phyloP scores from a whole-genome alignment of 192 early-diverging fungal species.

The Rhizophlyctis rosea region DNA sequence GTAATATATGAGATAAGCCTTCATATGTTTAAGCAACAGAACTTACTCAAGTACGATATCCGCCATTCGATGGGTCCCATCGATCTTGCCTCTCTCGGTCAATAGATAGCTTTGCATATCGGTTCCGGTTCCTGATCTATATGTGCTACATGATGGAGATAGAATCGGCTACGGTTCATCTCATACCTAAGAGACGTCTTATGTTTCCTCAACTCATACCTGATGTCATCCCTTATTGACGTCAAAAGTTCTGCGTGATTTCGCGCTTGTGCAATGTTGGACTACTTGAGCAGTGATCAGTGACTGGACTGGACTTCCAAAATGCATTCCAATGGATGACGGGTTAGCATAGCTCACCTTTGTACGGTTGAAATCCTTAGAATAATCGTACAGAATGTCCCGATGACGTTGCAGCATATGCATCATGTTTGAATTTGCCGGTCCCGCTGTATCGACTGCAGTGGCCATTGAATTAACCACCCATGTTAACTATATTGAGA shows the following conservation, averaged over 20 bases:
- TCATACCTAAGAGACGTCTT: conserved; percentile 27
- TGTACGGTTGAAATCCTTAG: conserved; percentile 71
- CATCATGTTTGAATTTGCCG: conserved; percentile 62
- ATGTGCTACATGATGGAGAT: conserved; percentile 43
- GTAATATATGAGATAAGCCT: background rate
- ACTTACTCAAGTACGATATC: conserved; percentile 76
- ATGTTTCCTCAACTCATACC: conserved; percentile 12
- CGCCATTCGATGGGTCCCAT: conserved; percentile 68
- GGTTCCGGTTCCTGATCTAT: conserved; percentile 28
- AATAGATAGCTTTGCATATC: conserved; percentile 62
- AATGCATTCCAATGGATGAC: background rate
- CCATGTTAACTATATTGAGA: conserved; percentile 54
- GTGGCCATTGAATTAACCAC: conserved; percentile 63
- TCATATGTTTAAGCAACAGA: background rate
- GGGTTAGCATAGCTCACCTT: conserved; percentile 40
- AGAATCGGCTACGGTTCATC: too few relatives aligned
- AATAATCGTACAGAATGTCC: conserved; percentile 75
- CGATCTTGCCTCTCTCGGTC: conserved; percentile 67
- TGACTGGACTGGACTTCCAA: background rate
- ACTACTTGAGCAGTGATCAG: conserved; percentile 23
- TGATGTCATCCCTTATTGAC: conserved; percentile 61
- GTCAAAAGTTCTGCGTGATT: conserved; percentile 70
- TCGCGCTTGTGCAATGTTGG: conserved; percentile 58
- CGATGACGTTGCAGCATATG: conserved; percentile 73
- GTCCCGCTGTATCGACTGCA: conserved; percentile 51